Percentiles rank a stretch among this genome's conserved stretches.
These are phyloP conservation scores for Rhizopus microsporus DNA, from an alignment of 371 early-diverging fungal species.

Conservation along the genomic window DNA sequence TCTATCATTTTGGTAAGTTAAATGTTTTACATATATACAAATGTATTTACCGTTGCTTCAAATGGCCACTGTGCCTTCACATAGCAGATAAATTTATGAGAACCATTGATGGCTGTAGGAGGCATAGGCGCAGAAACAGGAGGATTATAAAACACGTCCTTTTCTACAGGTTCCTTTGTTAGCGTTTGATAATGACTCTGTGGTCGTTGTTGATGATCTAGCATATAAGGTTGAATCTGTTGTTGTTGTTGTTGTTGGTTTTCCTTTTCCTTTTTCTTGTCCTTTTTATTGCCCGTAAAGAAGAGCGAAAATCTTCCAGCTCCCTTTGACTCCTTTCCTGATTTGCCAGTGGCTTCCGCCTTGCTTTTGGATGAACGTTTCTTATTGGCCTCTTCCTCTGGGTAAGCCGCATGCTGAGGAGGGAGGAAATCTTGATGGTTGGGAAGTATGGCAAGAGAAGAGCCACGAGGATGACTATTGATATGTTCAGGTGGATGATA, in stretches of 20 bases:
- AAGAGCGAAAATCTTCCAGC: constrained; percentile 25
- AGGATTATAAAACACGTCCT: neutral
- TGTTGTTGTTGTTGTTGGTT: constrained; percentile 6
- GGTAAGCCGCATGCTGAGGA: neutral
- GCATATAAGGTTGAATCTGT: constrained; percentile 11
- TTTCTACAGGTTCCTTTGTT: constrained; percentile 2
- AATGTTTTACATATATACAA: neutral
- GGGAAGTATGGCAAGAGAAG: constrained; percentile 9
- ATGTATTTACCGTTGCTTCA: constrained; percentile 32
- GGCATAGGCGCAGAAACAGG: neutral
- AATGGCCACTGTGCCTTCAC: constrained; percentile 39
- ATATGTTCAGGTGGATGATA: constrained; percentile 4
- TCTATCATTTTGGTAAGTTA: constrained; percentile 20
- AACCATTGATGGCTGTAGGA: neutral
- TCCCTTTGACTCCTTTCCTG: constrained; percentile 11
- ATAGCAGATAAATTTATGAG: constrained; percentile 12
- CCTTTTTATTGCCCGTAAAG: constrained; percentile 27
- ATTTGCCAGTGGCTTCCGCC: constrained; percentile 9
- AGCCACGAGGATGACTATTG: constrained; percentile 4
- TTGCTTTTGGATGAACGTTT: constrained; percentile 13
- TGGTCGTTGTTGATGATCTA: constrained; percentile 8
- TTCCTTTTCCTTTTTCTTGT: constrained; percentile 29
- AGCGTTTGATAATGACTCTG: constrained; percentile 8
- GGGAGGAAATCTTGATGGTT: constrained; percentile 4
- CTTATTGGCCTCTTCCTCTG: constrained; percentile 11